These are phyloP conservation scores for Nicotiana noctiflora DNA, from an alignment of 257 asterid genomes.

Conservation along the genomic window DNA sequence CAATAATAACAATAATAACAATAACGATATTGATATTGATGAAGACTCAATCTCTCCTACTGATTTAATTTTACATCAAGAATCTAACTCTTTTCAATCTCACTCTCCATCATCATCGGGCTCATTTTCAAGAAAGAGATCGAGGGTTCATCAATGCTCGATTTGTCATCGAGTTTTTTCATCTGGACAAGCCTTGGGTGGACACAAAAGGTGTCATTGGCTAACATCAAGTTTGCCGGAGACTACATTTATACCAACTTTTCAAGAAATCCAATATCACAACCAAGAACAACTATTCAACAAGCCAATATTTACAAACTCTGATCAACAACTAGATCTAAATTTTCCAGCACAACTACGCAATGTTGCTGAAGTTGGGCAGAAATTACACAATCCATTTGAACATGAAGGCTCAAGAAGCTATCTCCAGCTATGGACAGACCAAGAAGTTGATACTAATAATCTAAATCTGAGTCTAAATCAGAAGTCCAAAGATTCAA, in stretches of 20 bases:
- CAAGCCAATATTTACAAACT: constrained; percentile 25
- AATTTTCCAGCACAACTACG: constrained; percentile 30
- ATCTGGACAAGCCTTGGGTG: constrained; percentile 84
- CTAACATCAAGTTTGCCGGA: constrained; percentile 38
- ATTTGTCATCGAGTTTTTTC: constrained; percentile 65
- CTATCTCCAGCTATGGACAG: constrained; percentile 29
- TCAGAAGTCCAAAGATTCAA: neutral
- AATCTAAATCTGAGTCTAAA: constrained; percentile 10
- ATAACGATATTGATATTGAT: constrained; percentile 13
- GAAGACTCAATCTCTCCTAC: constrained; percentile 17
- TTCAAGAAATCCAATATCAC: constrained; percentile 18
- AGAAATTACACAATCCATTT: neutral
- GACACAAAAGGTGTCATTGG: constrained; percentile 88
- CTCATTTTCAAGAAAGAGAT: constrained; percentile 18
- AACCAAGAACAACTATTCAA: constrained; percentile 29
- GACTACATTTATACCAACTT: constrained; percentile 42
- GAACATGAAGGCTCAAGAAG: constrained; percentile 19
- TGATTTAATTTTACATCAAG: constrained; percentile 16
- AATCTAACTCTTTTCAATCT: neutral
- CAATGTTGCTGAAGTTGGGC: neutral
- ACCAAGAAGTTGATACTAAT: neutral
- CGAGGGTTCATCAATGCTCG: constrained; percentile 66
- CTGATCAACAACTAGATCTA: constrained; percentile 32
- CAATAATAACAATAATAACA: neutral
- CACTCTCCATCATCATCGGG: neutral